Conservation (phyloP, 306 rosid species). For the Mucuna pruriens region DNA sequence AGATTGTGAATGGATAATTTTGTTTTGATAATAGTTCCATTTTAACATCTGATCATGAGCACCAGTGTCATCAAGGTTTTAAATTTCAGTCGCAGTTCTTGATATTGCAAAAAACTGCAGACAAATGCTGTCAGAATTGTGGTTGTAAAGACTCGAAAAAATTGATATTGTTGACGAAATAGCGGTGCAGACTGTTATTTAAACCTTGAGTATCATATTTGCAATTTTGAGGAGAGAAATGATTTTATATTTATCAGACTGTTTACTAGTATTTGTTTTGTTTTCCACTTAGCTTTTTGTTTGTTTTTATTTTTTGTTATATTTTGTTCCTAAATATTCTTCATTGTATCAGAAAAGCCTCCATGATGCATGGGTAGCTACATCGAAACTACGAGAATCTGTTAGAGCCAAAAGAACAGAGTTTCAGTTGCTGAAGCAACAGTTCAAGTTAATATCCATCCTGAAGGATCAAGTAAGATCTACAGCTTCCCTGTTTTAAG, state of each 20-base stretch:
- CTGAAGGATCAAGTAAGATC: constrained; percentile 88
- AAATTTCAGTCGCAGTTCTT: no score
- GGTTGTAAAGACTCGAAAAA: no score
- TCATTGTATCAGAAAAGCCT: constrained; percentile 75
- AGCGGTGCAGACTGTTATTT: no score
- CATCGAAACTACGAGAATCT: constrained; percentile 79
- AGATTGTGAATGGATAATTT: constrained; percentile 8
- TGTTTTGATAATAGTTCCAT: not conserved
- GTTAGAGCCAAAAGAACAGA: constrained; percentile 81
- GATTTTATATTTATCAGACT: not conserved
- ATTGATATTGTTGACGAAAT: no score
- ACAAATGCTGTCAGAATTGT: no score
- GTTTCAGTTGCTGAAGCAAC: constrained; percentile 69
- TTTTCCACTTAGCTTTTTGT: constrained; percentile 1
- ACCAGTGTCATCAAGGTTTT: no score
- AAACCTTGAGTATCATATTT: no score
- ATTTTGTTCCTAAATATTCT: constrained; percentile 32
- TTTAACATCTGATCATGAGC: not conserved
- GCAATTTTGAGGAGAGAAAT: not conserved
- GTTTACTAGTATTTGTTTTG: constrained; percentile 2
- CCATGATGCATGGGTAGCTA: constrained; percentile 73
- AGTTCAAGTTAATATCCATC: constrained; percentile 69
- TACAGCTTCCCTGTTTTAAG: not conserved
- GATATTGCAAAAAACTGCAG: no score
- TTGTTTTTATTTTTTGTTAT: not conserved